Evolutionary conservation across 2,329 filamentous ascomycete genomes (phyloP).

Genomic region (Penicillium glabrum): DNA sequence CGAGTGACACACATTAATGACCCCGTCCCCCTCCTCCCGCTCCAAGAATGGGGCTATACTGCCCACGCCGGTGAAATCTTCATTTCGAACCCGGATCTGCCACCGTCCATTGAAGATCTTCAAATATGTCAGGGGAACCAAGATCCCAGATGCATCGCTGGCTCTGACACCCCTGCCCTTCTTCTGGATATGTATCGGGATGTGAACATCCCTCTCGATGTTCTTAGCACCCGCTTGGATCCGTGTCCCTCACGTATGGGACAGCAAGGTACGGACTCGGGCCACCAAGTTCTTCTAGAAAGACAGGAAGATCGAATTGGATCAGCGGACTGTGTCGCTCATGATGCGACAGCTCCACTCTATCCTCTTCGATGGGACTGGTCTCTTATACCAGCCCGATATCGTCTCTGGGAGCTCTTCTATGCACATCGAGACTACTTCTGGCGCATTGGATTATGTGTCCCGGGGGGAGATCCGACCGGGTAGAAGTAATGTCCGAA

Average conservation of each 20-base stretch:
- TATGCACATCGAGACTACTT: slow-evolving; percentile 97
- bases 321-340: slow-evolving; percentile 26
- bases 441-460: slow-evolving; percentile 85
- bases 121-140: slow-evolving; percentile 67
- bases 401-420: slow-evolving; percentile 85
- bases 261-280: neutral
- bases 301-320: slow-evolving; percentile 10
- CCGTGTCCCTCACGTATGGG: neutral
- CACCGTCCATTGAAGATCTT: slow-evolving; percentile 69
- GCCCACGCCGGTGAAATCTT: slow-evolving; percentile 86
- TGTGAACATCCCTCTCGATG: slow-evolving; percentile 4
- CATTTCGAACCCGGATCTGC: slow-evolving; percentile 70
- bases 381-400: slow-evolving; percentile 50
- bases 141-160: slow-evolving; percentile 71
- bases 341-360: slow-evolving; percentile 12
- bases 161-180: slow-evolving; percentile 38
- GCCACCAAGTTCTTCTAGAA: slow-evolving; percentile 24
- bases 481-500: slow-evolving; percentile 2
- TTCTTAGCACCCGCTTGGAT: neutral
- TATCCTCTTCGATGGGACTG: slow-evolving; percentile 17
- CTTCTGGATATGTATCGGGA: slow-evolving; percentile 11
- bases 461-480: slow-evolving; percentile 65
- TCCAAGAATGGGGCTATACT: slow-evolving; percentile 82
- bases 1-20: slow-evolving; percentile 84
- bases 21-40: slow-evolving; percentile 82